Base-by-base conservation (phyloP, 2,329 filamentous ascomycete genomes). In the Knufia fluminis region DNA sequence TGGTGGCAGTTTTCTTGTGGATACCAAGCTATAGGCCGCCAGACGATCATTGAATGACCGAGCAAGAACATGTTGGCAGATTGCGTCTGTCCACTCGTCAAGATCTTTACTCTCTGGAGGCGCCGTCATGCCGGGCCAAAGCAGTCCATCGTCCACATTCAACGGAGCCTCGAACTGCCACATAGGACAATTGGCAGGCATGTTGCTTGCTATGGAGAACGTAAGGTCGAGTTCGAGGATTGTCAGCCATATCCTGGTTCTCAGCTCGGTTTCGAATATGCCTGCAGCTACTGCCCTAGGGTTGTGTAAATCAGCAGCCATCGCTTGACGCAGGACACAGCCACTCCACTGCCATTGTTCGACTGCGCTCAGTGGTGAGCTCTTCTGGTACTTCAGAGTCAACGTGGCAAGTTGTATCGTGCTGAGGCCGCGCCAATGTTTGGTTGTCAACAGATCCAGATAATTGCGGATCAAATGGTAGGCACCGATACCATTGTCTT, bases 141-240 rank as follows among this genome's bases (percentile, higher is more conserved):
- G 54, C 9, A 57, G 19, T 22, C 55, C 56, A 22, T 59, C 57
- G 31, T 59, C 53, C 36, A 59, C 39, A 38, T 58, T 59, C 16
- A 48, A 50, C 14, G 57, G 57, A 14, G 54, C 49, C 14, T 46
- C 45, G 17, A 43, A 45, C 7, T 49, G 52, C 32, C 54, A 58
- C 17, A 41, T 39, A 3, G 57, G 54, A 7, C 57, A 50, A 48
- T 55, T 52, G 42, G 51, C 55, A 2, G 57, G 57, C 48, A 59
- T 52, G 38, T 53, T 51, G 47, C 57, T 52, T 9, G 56, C 45
- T 14, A 62, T 57, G 2, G 59, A 54, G 3, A 62, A 45, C 44
- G 61, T 61, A 14, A 64, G 44, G 38, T 59, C 59, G 10, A 60
- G 46, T 31, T 65, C 62, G 6, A 65, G 36, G 1, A 66, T 54